phyloP scores from a whole-genome alignment of 768 basidiomycete species.

The Omphalotus guepiniiformis region DNA sequence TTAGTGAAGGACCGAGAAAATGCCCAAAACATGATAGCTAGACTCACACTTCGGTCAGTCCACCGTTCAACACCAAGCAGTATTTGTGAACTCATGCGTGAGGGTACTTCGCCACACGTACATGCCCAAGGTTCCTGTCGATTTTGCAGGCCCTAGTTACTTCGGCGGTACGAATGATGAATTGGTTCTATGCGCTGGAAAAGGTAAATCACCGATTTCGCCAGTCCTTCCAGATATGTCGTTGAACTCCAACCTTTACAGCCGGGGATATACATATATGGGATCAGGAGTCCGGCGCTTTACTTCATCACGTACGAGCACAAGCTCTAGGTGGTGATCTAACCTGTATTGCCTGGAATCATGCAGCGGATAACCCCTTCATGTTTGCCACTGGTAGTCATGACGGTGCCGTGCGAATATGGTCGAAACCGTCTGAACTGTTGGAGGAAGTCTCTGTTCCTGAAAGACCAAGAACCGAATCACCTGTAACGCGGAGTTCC shows the following conservation, averaged over 20 bases:
- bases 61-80: background rate
- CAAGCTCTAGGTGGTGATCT: slow-evolving; percentile 64
- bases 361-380: slow-evolving; percentile 55
- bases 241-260: slow-evolving; percentile 20
- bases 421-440: slow-evolving; percentile 42
- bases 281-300: slow-evolving; percentile 74
- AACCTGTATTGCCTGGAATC: slow-evolving; percentile 82
- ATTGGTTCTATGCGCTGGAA: slow-evolving; percentile 72
- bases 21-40: background rate
- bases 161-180: slow-evolving; percentile 80
- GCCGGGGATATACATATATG: slow-evolving; percentile 84
- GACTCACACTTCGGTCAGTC: slow-evolving; percentile 9
- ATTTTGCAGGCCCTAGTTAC: slow-evolving; percentile 79
- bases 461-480: background rate
- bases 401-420: slow-evolving; percentile 71
- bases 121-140: slow-evolving; percentile 60
- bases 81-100: background rate
- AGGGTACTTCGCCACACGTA: slow-evolving; percentile 54
- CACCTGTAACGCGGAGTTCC: slow-evolving; percentile 5
- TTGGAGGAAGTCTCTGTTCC: background rate
- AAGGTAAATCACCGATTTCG: slow-evolving; percentile 39
- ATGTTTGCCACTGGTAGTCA: slow-evolving; percentile 78
- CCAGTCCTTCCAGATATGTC: background rate
- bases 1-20: slow-evolving; percentile 32
- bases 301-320: slow-evolving; percentile 66